These are phyloP conservation scores for Diplogelasinospora grovesii DNA, from an alignment of 495 filamentous ascomycete species.

Conservation along the genomic window DNA sequence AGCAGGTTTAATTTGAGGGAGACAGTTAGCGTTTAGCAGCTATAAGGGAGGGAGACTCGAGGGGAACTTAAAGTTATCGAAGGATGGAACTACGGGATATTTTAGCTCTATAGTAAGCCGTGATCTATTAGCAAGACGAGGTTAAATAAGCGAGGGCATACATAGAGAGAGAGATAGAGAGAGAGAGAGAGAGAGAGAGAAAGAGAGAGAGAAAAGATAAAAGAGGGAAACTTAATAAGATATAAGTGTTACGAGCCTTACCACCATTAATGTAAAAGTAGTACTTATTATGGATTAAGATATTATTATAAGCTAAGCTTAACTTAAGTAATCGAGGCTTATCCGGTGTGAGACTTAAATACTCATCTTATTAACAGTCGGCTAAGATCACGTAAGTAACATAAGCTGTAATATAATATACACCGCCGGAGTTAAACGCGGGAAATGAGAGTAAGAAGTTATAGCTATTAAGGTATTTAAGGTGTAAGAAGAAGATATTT, in stretches of 20 bases:
- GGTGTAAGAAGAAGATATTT: constrained; percentile 5
- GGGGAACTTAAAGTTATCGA: not conserved
- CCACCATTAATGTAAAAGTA: not conserved
- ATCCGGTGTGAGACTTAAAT: not conserved
- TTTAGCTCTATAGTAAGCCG: constrained; percentile 1
- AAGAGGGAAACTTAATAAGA: too few species aligned
- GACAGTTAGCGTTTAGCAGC: too few species aligned
- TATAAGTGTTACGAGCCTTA: too few species aligned
- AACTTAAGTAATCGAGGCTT: not conserved
- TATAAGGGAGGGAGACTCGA: too few species aligned
- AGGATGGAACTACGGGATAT: constrained; percentile 2
- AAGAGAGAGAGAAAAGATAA: too few species aligned
- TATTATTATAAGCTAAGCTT: not conserved
- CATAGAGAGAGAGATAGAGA: not conserved
- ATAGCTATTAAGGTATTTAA: not conserved
- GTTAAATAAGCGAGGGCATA: not conserved
- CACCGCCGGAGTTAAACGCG: constrained; percentile 1
- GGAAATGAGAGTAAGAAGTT: not conserved
- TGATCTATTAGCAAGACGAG: too few species aligned
- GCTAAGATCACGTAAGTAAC: constrained; percentile 1
- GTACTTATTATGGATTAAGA: not conserved
- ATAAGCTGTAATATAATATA: not conserved
- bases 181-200: too few species aligned
- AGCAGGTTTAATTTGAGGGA: too few species aligned
- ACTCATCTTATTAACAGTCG: constrained; percentile 2